Base-by-base conservation (phyloP, 768 basidiomycete species). In the Serendipita vermifera region DNA sequence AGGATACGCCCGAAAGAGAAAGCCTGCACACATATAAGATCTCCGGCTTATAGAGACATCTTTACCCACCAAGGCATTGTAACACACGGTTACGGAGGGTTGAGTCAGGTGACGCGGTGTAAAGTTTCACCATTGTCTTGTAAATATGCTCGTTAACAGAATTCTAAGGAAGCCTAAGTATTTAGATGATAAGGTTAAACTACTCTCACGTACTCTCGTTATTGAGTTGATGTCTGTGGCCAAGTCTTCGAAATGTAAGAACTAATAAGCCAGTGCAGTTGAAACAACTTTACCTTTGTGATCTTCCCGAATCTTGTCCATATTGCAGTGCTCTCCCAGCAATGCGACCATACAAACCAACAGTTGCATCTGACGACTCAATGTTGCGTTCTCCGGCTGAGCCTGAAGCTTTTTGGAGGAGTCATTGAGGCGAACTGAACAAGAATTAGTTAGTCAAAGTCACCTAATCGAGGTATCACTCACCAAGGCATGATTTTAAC, bases 1-100 rank as follows among this genome's bases (percentile, higher is more conserved):
- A 2, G 96, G 94, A 62, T 93, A 87, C 3, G 91, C 83, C 24
- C 90, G 83, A 72, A 91, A 98, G 3, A 99, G 70, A 68, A 87
- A 96, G 9, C 94, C 91, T 90, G 59, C 4, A 3, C 22, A 29
- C 54, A 14, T n/a, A 27, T 56, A 17, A 60, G 40, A 6, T 41
- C 15, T 22, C 60, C 24, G 33, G 31, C 20, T 33, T 31, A 7
- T 31, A 48, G 5, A 55, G 40, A 14, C 11, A 17, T 13, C 24
- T 40, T n/a, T n/a, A 63, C 77, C 29, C 59, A 90, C 91, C 94
- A 27, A 98, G 71, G 64, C 91, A 94, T 62, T 89, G 86, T 55
- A 96, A 66, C 20, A 87, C 75, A 29, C 87, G 80, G n/a, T 77
- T 77, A 26, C 81, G 80, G 15, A 91, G 70, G 7, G 75, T 71